These are phyloP conservation scores for Leccinellum albellum DNA, from an alignment of 768 basidiomycete genomes.

Conservation along the genomic window DNA sequence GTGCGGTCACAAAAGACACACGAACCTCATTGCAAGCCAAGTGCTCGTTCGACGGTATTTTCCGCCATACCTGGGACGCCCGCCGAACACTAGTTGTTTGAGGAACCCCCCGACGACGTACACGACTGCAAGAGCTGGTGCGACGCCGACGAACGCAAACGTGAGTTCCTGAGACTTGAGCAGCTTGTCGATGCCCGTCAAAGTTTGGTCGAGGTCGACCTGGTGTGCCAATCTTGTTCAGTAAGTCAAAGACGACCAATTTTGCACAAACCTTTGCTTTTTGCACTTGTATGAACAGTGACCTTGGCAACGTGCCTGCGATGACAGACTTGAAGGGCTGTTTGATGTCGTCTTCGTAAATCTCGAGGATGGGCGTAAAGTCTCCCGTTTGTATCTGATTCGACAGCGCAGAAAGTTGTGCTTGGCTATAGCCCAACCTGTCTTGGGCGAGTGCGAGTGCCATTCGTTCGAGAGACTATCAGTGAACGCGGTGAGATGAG, in stretches of 20 bases:
- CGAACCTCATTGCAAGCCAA: slow-evolving; percentile 70
- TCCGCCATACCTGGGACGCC: slow-evolving; percentile 58
- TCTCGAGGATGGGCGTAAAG: slow-evolving; percentile 77
- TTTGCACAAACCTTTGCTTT: slow-evolving; percentile 73
- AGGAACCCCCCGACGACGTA: slow-evolving; percentile 62
- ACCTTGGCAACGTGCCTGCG: slow-evolving; percentile 75
- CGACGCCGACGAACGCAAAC: slow-evolving; percentile 95
- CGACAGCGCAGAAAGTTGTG: slow-evolving; percentile 64
- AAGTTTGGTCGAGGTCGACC: slow-evolving; percentile 90
- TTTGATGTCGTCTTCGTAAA: slow-evolving; percentile 92
- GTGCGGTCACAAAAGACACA: neutral
- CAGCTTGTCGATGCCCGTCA: slow-evolving; percentile 88
- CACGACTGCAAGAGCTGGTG: slow-evolving; percentile 79
- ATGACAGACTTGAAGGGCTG: slow-evolving; percentile 80
- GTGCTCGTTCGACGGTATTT: slow-evolving; percentile 47
- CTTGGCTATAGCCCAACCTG: slow-evolving; percentile 59
- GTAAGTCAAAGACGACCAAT: neutral
- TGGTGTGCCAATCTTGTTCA: slow-evolving; percentile 25
- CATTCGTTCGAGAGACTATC: slow-evolving; percentile 90
- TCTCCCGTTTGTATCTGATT: slow-evolving; percentile 72
- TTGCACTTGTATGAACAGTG: slow-evolving; percentile 88
- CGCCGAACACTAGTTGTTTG: slow-evolving; percentile 45
- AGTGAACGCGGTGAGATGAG: neutral
- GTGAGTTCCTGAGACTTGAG: slow-evolving; percentile 93
- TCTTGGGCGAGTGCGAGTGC: slow-evolving; percentile 80